These are phyloP conservation scores for Hypoxylon sp. DNA, from an alignment of 2,329 filamentous ascomycete genomes.

Conservation along the genomic window DNA sequence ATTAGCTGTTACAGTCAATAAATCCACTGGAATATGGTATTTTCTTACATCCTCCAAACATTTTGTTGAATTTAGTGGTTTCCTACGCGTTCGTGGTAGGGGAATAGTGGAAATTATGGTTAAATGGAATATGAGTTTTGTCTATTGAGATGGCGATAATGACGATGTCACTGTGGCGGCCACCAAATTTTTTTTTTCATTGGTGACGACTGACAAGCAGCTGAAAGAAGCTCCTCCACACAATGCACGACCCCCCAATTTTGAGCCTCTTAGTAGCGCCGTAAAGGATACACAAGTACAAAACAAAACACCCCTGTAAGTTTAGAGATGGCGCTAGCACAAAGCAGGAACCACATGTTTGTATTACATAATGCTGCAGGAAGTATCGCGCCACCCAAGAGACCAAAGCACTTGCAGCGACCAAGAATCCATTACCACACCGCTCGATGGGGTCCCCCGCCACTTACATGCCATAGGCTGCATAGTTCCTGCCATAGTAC, in stretches of 20 bases:
- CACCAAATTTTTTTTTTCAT: slow-evolving; percentile 27
- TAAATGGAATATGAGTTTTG: too few species aligned
- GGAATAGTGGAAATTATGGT: neutral
- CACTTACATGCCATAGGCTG: slow-evolving; percentile 6
- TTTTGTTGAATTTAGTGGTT: slow-evolving; percentile 25
- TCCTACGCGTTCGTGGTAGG: neutral
- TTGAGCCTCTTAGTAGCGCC: slow-evolving; percentile 34
- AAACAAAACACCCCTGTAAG: slow-evolving; percentile 4
- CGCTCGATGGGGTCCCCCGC: slow-evolving; percentile 30
- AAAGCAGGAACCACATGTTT: slow-evolving; percentile 18
- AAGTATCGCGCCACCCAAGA: slow-evolving; percentile 18
- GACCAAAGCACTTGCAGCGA: slow-evolving; percentile 12
- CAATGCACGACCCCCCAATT: slow-evolving; percentile 11
- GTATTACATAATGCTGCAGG: slow-evolving; percentile 25
- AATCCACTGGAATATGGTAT: neutral
- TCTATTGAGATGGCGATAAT: neutral
- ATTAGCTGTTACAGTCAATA: slow-evolving; percentile 4
- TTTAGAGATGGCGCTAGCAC: slow-evolving; percentile 19
- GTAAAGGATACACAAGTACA: slow-evolving; percentile 22
- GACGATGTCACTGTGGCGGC: slow-evolving; percentile 1
- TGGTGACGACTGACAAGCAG: slow-evolving; percentile 35
- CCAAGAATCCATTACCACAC: slow-evolving; percentile 19
- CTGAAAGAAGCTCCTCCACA: slow-evolving; percentile 27
- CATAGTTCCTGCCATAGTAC: neutral
- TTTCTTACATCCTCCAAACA: slow-evolving; percentile 49